Evolutionary conservation across 345 rosid genomes (phyloP).

Genomic region (Syzygium jambos): DNA sequence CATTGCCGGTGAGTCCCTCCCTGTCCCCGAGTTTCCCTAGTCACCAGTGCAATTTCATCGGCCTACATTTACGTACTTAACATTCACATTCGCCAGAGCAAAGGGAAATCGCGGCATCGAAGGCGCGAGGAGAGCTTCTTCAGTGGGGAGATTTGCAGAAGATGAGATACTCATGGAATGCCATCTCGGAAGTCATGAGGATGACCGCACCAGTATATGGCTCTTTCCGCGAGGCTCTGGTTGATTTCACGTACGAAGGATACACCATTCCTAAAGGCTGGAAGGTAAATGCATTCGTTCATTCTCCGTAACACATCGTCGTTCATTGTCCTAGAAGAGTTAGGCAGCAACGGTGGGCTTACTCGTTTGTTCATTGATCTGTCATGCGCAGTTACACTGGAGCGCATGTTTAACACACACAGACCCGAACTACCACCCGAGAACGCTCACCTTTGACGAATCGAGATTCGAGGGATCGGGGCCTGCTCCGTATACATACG

Average conservation of each 20-base stretch:
- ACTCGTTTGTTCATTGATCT: not conserved
- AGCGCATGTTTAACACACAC: not conserved
- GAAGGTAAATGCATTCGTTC: constrained; percentile 13
- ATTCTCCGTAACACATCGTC: not conserved
- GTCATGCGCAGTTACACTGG: not conserved
- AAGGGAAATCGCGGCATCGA: not conserved
- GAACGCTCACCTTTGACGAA: constrained; percentile 4
- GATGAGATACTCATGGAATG: constrained; percentile 8
- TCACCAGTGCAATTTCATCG: not conserved
- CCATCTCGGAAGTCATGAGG: constrained; percentile 1
- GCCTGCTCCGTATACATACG: constrained; percentile 9
- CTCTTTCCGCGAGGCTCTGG: constrained; percentile 13
- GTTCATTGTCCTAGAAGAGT: not conserved
- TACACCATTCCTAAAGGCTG: constrained; percentile 40
- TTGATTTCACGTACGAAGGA: constrained; percentile 23
- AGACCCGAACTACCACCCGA: constrained; percentile 4
- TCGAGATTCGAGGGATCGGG: constrained; percentile 16
- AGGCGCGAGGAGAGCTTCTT: not conserved
- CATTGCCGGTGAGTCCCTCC: constrained; percentile 1
- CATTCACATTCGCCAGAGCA: not conserved
- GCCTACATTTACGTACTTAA: not conserved
- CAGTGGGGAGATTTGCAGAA: constrained; percentile 2
- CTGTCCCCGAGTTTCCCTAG: not conserved
- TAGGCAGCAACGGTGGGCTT: not conserved
- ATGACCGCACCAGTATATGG: not conserved